Conservation (phyloP, 2,329 filamentous ascomycete genomes). For the Pseudogymnoascus sp. region DNA sequence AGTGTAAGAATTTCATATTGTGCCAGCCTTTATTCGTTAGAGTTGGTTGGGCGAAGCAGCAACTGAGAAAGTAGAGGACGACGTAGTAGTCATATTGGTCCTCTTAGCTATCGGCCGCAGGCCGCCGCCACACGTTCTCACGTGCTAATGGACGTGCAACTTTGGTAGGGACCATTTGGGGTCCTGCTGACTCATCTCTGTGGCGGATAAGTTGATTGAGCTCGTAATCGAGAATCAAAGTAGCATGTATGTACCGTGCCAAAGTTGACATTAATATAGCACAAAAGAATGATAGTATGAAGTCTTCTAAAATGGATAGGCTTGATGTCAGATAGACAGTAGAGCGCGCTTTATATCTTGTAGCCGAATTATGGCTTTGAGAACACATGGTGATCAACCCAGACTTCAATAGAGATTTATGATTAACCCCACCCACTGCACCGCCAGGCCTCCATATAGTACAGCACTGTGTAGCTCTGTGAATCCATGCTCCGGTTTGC, state of each 20-base stretch:
- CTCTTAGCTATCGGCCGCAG: background rate
- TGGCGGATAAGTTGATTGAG: slow-evolving; percentile 1
- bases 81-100: background rate
- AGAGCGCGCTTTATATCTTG: background rate
- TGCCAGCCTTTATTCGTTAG: background rate
- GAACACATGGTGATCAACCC: background rate
- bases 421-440: slow-evolving; percentile 1
- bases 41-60: background rate
- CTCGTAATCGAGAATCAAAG: background rate
- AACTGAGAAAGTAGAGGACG: background rate
- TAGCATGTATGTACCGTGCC: background rate
- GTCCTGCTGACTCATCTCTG: background rate
- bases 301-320: background rate
- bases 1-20: background rate
- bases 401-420: background rate
- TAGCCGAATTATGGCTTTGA: background rate
- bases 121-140: background rate
- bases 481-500: background rate
- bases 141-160: slow-evolving; percentile 1
- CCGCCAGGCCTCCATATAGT: background rate
- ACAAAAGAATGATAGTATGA: background rate
- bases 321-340: background rate
- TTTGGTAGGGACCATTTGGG: slow-evolving; percentile 6
- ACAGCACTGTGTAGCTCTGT: background rate
- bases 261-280: background rate